Evolutionary conservation across 306 rosid species (phyloP).

Genomic region (Vigna trinervia): DNA sequence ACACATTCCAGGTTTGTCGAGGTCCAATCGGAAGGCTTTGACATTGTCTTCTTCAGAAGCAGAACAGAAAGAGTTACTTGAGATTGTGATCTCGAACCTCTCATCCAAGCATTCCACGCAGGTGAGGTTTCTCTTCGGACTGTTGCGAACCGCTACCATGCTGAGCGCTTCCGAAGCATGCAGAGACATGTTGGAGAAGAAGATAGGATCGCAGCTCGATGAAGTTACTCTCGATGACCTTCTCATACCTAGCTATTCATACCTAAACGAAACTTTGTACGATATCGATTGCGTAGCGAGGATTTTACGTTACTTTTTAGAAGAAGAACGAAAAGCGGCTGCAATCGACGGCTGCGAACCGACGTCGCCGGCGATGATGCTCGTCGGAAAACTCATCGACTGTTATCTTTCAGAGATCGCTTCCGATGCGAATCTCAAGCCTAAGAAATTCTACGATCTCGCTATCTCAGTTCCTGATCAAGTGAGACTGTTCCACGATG

Average conservation of each 20-base stretch:
- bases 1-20: conserved; percentile 19
- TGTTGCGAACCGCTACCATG: not conserved
- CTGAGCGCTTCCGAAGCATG: not conserved
- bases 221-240: conserved; percentile 6
- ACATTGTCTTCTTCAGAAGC: not conserved
- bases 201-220: conserved; percentile 19
- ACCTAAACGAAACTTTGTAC: not conserved
- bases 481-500: conserved; percentile 20
- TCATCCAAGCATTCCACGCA: not conserved
- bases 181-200: not conserved
- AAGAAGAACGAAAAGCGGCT: conserved; percentile 6
- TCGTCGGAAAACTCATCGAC: conserved; percentile 13
- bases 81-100: conserved; percentile 5
- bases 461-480: conserved; percentile 1
- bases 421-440: conserved; percentile 5
- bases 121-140: conserved; percentile 1
- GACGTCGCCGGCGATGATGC: conserved; percentile 7
- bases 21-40: conserved; percentile 5
- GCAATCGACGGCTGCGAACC: conserved; percentile 1
- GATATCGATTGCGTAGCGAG: conserved; percentile 2
- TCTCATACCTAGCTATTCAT: conserved; percentile 20
- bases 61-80: conserved; percentile 9
- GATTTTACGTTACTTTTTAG: conserved; percentile 3
- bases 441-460: not conserved
- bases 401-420: conserved; percentile 16